Evolutionary conservation across 176 grass and related monocot species (phyloP), one percentile per base, ranked within the genome.

Genomic region (Calamus simplicifolius): DNA sequence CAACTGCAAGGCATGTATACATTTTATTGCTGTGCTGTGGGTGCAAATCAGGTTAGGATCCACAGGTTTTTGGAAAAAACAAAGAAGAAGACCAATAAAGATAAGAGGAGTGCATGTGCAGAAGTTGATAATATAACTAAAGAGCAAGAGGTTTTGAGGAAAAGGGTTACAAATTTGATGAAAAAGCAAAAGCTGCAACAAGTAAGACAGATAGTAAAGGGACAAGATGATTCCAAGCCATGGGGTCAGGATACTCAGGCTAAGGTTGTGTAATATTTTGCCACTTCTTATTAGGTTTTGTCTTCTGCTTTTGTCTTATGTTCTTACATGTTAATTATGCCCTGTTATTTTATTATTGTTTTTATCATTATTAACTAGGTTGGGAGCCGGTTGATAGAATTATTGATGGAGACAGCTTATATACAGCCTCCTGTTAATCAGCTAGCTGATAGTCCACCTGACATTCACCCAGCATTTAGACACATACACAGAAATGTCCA

Each of bases 171-270:
- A 69, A 62, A 85, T 62, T 60, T 98, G 58, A 80, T 91, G 75
- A 98, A 92, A 61, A 88, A 98, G 62, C 84, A 91, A 59, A 98
- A 85, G 48, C 1, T 82, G 59, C 75, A 69, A 38, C 66, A 83
- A 81, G 78, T 92, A 57, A 78, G 81, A 59, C 67, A 64, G 4
- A 78, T 98, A 55, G 81, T 98, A 38, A 88, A 88, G 66, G 74
- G 59, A 52, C 75, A 98, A 43, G 93, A 91, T 80, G 75, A 60
- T 59, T 75, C 81, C 50, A 82, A 52, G 59, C 87, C 93, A 64
- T 98, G 93, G 93, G 87, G 93, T 77, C 87, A 92, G 91, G 84
- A 88, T 69, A 66, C 27, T 76, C 93, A 92, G 62, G 83, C 85
- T 59, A 92, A 88, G 85, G 93, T 98, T 57, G 35, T 61, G 65